Evolutionary conservation across 805 yeast species (phyloP), one percentile per base, ranked within the genome.

Genomic region (Ogataea haglerorum): DNA sequence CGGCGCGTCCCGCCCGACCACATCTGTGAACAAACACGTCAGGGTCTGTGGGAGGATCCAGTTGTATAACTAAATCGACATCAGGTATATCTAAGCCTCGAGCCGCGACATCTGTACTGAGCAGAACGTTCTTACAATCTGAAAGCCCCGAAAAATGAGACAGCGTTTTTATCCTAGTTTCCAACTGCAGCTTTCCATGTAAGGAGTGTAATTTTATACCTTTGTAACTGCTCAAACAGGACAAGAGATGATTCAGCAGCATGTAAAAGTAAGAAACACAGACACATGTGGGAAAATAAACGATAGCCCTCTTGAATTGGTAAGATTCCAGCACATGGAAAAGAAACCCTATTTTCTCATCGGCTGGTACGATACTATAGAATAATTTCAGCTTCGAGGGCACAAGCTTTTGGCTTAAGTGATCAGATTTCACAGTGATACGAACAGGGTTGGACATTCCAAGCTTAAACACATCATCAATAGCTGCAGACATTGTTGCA

Each of bases 31-130:
- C 72, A 56, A 91, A 93, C 57, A 88, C 78, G 56, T 85, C 95
- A 0, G 97, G 87, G 51, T 90, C 96, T 0, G 88, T 80, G 1
- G 99, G 99, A 2, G 98, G 95, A 49, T 93, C 98, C 17, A 91
- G 52, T 58, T 93, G 99, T n/a, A 93, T 67, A 3, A 91, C 98
- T 18, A 90, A 64, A 56, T 93, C 98, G 8, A 93, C 97, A 39
- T 90, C 93, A 0, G 96, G 95, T 21, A 93, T 82, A 67, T 93
- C 99, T 16, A 93, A 76, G 30, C 99, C 99, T 57, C 99, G 74
- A 0, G 98, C 96, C 0, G 99, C 97, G n/a, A 93, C 96, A 69
- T 93, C 99, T 0, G 99, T 93, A 2, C 99, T 89, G 63, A 93
- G 67, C 17, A 93, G 63, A 0, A 91, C 76, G 8, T 81, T 69